Base-by-base conservation (phyloP, 2,329 filamentous ascomycete species). In the Aspergillus bombycis region DNA sequence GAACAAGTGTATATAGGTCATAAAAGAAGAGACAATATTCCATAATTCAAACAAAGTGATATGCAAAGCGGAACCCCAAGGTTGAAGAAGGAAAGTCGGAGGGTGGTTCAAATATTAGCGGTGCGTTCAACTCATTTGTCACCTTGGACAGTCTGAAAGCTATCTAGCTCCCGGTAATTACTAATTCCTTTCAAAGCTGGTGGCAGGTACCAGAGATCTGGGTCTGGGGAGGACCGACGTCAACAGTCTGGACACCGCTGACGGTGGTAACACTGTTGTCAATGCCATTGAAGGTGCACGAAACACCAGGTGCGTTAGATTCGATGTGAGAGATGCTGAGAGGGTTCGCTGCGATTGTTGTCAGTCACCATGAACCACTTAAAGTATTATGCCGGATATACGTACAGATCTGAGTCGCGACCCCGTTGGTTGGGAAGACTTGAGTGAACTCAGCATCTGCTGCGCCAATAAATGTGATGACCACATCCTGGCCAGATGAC, bases 181-280 rank as follows among this genome's bases (percentile, higher is more conserved):
- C n/a, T n/a, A n/a, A 30, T 16, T 4, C 23, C 26, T n/a, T 21
- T 45, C 28, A 62, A 5, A 30, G 21, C 12, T 19, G 11, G 21
- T n/a, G 30, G 64, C 70, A 71, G 16, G 62, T 50, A 10, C 68
- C 70, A 32, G 63, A 60, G 36, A 63, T 38, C 57, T 72, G 70
- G 16, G 68, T 70, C 66, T 72, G 70, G 9, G 70, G 70, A 26
- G 69, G 69, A 2, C 69, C 70, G 28, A 72, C 70, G 38, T 71
- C 68, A 4, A 72, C 67, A 14, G 58, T 63, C 3, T 41, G 56
- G 1, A 36, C 57, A n/a, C 66, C 65, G 43, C 46, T 57, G 23
- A 71, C 65, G 16, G 62, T 62, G 5, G 70, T 72, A 16, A 64
- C 56, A n/a, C 62, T 58, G 50, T 62, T 38, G 19, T 72, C 69